phyloP scores from a whole-genome alignment of 2,329 filamentous ascomycete genomes.

The Fusarium torreyae region DNA sequence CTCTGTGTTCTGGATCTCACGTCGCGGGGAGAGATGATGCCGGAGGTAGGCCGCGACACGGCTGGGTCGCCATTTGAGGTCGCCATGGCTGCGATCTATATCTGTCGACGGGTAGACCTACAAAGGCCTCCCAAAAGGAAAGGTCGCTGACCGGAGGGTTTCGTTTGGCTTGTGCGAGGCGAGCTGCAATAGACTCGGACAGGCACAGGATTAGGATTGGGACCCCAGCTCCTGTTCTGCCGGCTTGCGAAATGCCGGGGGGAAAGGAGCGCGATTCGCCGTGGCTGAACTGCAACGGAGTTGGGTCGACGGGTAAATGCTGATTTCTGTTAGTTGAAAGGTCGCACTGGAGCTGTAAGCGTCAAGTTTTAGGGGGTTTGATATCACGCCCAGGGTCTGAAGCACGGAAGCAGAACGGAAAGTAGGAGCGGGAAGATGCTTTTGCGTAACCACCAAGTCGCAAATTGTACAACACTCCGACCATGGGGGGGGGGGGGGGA shows the following conservation, averaged over 20 bases:
- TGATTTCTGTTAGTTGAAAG: slow-evolving; percentile 46
- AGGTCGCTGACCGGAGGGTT: slow-evolving; percentile 33
- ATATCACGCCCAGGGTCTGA: slow-evolving; percentile 30
- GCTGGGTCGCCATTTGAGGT: slow-evolving; percentile 46
- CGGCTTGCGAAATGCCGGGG: slow-evolving; percentile 27
- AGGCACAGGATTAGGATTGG: slow-evolving; percentile 40
- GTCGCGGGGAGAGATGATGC: slow-evolving; percentile 53
- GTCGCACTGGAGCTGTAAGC: slow-evolving; percentile 32
- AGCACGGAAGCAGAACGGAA: slow-evolving; percentile 39
- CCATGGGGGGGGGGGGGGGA: slow-evolving; percentile 26
- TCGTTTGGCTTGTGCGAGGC: slow-evolving; percentile 40
- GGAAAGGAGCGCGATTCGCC: slow-evolving; percentile 28
- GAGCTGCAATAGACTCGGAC: slow-evolving; percentile 36
- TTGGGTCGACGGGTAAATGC: slow-evolving; percentile 33
- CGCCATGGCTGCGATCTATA: slow-evolving; percentile 50
- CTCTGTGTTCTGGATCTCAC: slow-evolving; percentile 70
- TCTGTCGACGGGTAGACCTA: slow-evolving; percentile 44
- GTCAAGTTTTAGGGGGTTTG: slow-evolving; percentile 20
- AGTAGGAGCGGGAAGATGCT: slow-evolving; percentile 43
- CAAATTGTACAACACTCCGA: slow-evolving; percentile 38
- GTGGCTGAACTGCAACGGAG: slow-evolving; percentile 33
- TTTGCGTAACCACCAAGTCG: slow-evolving; percentile 46
- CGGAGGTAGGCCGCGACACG: slow-evolving; percentile 55
- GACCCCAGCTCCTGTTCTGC: slow-evolving; percentile 29
- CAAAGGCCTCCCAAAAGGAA: slow-evolving; percentile 39